These are phyloP conservation scores for Coffea eugenioides DNA, from an alignment of 257 asterid species.

Conservation along the genomic window DNA sequence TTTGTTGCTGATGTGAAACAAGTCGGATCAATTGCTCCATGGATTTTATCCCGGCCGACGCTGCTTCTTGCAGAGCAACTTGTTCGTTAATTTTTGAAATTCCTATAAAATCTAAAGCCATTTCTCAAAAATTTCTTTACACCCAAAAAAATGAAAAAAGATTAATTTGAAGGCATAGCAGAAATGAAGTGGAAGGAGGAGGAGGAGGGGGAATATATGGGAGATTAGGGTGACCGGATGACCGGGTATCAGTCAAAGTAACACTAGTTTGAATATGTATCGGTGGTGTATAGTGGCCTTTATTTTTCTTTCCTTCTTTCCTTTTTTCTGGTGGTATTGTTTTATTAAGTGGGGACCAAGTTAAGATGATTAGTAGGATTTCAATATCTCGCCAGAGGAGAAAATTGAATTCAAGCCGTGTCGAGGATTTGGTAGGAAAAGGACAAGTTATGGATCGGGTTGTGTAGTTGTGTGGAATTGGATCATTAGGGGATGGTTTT, in stretches of 20 bases:
- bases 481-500: too few species aligned
- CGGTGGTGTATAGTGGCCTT: too few species aligned
- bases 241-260: slow-evolving; percentile 53
- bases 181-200: background rate
- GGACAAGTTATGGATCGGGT: too few species aligned
- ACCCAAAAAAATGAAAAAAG: background rate
- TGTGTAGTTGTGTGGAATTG: too few species aligned
- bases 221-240: slow-evolving; percentile 40
- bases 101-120: slow-evolving; percentile 53
- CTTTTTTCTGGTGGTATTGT: too few species aligned
- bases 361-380: too few species aligned
- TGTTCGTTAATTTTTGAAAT: slow-evolving; percentile 46
- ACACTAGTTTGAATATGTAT: background rate
- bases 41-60: slow-evolving; percentile 65
- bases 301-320: too few species aligned
- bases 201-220: slow-evolving; percentile 27
- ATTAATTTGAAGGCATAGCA: background rate
- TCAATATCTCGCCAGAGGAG: too few species aligned
- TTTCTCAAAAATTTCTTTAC: slow-evolving; percentile 5
- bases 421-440: too few species aligned
- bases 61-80: slow-evolving; percentile 61
- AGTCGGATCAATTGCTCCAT: slow-evolving; percentile 71
- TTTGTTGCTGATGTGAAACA: slow-evolving; percentile 49
- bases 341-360: too few species aligned
- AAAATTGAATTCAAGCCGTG: too few species aligned